Evolutionary conservation across 2,329 filamentous ascomycete genomes (phyloP).

Genomic region (Claviceps digitariae): DNA sequence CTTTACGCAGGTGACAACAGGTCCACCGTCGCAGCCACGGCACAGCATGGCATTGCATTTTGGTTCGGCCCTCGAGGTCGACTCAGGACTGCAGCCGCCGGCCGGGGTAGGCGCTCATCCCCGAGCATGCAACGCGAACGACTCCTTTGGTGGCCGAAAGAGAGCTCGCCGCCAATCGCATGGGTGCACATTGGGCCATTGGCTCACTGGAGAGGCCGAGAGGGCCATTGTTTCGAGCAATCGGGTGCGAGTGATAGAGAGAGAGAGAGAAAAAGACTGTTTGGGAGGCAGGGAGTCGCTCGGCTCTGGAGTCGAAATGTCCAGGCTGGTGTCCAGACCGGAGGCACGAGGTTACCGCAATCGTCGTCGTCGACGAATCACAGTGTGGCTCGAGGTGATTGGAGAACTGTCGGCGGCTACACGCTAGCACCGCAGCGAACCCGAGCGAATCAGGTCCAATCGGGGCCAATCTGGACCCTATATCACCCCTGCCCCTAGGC

Average conservation of each 20-base stretch:
- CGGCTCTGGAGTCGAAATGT: too few species aligned
- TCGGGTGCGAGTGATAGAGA: too few species aligned
- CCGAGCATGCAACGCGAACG: background rate
- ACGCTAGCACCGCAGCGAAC: conserved; percentile 20
- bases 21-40: background rate
- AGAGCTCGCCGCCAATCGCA: background rate
- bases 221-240: background rate
- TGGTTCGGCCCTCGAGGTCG: background rate
- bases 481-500: background rate
- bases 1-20: background rate
- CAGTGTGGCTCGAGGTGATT: conserved; percentile 12
- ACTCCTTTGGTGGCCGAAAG: background rate
- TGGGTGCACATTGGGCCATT: too few species aligned
- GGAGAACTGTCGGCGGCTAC: conserved; percentile 26
- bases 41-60: background rate
- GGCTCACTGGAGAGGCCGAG: background rate
- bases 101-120: conserved; percentile 1
- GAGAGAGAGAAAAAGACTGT: too few species aligned
- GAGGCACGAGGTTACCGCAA: background rate
- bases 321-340: too few species aligned
- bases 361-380: background rate
- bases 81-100: conserved; percentile 1
- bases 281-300: too few species aligned
- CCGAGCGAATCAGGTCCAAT: conserved; percentile 11
- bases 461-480: background rate